Evolutionary conservation across 108 stramenopile species (phyloP), one percentile per base, ranked within the genome.

Genomic region (Cyclotella kingstonii): DNA sequence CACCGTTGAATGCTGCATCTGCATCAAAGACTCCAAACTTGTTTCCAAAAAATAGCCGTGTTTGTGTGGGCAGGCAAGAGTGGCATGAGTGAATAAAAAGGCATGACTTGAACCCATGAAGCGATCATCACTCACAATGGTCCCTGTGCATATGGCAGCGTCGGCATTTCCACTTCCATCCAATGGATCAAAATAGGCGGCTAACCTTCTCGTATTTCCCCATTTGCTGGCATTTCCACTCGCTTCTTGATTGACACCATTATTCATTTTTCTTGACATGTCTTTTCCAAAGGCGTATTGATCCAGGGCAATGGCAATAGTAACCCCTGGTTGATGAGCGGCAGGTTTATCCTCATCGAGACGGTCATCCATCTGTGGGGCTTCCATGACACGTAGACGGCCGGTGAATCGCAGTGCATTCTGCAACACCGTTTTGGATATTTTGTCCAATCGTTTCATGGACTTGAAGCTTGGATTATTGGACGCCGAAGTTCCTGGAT

Each of bases 161-260:
- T 99, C 97, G 54, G 96, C 95, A 83, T 99, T 99, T 29, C 93
- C 93, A 53, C 86, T 89, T 34, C 98, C 98, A 78, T 99, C 98
- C 50, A 99, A 77, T 15, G 98, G 98, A 77, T 99, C 98, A 74
- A 99, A 94, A 57, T 85, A 84, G 6, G 96, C 95, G 6, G 74
- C 74, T 34, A 76, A 50, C 40, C 74, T 49, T 33, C 74, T 57
- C 41, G 66, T 59, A 17, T 61, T 66, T 5, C 65, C 73, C 73
- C 73, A 66, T 30, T 57, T 63, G 47, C n/a, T n/a, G n/a, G n/a
- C n/a, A n/a, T n/a, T n/a, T n/a, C n/a, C n/a, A n/a, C n/a, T n/a
- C n/a, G n/a, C n/a, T n/a, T n/a, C n/a, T n/a, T 55, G 44, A 59
- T 34, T 52, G 5, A 21, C 36, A 35, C 62, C 62, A 34, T 45